Evolutionary conservation across 2,329 filamentous ascomycete genomes (phyloP).

Genomic region (Aspergillus oerlinghausenensis): DNA sequence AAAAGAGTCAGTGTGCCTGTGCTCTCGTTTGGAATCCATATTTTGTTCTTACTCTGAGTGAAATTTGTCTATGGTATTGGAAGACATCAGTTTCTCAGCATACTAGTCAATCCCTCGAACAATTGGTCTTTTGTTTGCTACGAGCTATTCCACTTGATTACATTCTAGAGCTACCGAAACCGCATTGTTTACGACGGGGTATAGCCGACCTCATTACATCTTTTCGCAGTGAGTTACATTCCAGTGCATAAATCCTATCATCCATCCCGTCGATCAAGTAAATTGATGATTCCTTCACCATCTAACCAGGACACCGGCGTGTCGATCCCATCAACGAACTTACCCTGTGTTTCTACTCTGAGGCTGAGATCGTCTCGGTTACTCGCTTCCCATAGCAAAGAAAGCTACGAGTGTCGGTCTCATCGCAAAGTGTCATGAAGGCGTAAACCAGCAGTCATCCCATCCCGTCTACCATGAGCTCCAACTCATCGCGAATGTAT

Average conservation of each 20-base stretch:
- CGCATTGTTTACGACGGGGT: neutral
- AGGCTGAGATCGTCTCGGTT: slow-evolving; percentile 2
- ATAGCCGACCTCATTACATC: neutral
- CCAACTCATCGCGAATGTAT: slow-evolving; percentile 21
- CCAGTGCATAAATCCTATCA: neutral
- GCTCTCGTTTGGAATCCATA: neutral
- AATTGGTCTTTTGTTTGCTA: neutral
- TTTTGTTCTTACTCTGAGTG: neutral
- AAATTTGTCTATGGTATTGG: neutral
- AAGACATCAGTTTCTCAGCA: neutral
- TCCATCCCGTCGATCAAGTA: neutral
- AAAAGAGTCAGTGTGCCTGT: neutral
- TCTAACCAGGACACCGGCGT: neutral
- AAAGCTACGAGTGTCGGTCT: neutral
- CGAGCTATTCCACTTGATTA: neutral
- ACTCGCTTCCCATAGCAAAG: neutral
- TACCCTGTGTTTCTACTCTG: neutral
- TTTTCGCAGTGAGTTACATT: neutral
- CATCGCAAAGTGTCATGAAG: neutral
- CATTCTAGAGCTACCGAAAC: neutral
- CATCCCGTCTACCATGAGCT: slow-evolving; percentile 13
- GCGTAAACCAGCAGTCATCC: neutral
- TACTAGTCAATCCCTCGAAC: neutral
- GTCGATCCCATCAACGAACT: neutral
- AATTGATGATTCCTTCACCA: neutral